A percentile compares a stretch with the other conserved stretches of the same genome.
Evolutionary conservation across 1,284 basidiomycete genomes (phyloP).

Genomic region (Bondarzewia mesenterica): DNA sequence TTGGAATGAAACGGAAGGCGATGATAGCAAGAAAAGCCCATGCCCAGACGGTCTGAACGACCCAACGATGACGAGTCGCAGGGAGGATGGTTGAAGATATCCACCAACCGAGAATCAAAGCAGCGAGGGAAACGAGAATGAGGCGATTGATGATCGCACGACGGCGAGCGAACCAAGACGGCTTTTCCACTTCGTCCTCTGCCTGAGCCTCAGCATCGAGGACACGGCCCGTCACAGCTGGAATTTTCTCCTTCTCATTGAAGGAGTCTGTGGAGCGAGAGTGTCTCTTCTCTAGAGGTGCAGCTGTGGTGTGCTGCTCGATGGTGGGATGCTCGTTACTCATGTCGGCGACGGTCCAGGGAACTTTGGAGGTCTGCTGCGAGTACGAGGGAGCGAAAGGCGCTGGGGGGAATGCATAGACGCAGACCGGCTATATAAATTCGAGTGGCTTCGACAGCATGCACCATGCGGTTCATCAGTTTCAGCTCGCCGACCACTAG

Average conservation of each 20-base stretch:
- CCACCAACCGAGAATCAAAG: conserved; percentile 75
- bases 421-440: not conserved
- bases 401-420: not conserved
- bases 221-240: conserved; percentile 11
- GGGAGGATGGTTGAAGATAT: conserved; percentile 60
- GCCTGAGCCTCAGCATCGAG: conserved; percentile 16
- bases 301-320: not conserved
- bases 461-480: conserved; percentile 2
- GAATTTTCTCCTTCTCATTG: conserved; percentile 7
- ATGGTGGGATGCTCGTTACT: not conserved
- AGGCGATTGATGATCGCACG: conserved; percentile 26
- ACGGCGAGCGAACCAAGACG: conserved; percentile 11
- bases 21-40: conserved; percentile 75
- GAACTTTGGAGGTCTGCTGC: not conserved
- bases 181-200: conserved; percentile 14
- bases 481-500: not conserved
- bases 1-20: conserved; percentile 74
- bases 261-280: conserved; percentile 10
- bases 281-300: conserved; percentile 10
- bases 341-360: not conserved
- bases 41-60: conserved; percentile 71
- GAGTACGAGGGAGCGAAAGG: not conserved
- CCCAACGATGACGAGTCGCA: conserved; percentile 69
- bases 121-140: conserved; percentile 43
- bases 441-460: not conserved